Evolutionary conservation across 768 basidiomycete species (phyloP).

Genomic region (Strobilomyces dryophilus): DNA sequence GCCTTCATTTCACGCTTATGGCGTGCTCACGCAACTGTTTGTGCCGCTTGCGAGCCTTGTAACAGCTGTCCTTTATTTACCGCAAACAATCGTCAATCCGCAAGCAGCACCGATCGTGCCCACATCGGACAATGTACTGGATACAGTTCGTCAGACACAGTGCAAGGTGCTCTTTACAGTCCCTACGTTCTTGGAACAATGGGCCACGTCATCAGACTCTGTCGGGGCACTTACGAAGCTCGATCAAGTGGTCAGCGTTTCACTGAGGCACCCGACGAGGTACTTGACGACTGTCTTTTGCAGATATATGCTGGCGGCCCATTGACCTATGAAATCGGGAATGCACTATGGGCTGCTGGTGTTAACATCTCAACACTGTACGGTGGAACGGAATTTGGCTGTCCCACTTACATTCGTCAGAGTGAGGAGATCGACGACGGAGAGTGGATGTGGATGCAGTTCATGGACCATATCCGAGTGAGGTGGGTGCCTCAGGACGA

Average conservation of each 20-base stretch:
- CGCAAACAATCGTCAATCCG: background rate
- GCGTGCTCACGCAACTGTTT: slow-evolving; percentile 30
- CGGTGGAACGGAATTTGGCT: slow-evolving; percentile 20
- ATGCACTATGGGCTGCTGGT: background rate
- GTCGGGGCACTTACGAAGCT: background rate
- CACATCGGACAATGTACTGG: slow-evolving; percentile 19
- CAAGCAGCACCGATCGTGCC: slow-evolving; percentile 10
- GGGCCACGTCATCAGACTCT: background rate
- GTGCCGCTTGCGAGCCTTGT: slow-evolving; percentile 26
- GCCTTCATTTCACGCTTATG: slow-evolving; percentile 39
- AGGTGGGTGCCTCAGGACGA: slow-evolving; percentile 30
- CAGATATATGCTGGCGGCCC: slow-evolving; percentile 14
- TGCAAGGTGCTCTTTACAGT: slow-evolving; percentile 10
- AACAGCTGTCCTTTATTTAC: slow-evolving; percentile 32
- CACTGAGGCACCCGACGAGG: no score
- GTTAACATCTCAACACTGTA: background rate
- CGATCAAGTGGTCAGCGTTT: background rate
- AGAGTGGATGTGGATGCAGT: slow-evolving; percentile 16
- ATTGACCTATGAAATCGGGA: slow-evolving; percentile 8
- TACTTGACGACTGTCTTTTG: background rate
- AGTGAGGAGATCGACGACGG: slow-evolving; percentile 5
- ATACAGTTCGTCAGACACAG: slow-evolving; percentile 4
- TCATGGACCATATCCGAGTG: slow-evolving; percentile 10
- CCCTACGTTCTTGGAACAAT: slow-evolving; percentile 18
- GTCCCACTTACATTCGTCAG: background rate